Base-by-base conservation (phyloP, 2,329 filamentous ascomycete genomes). In the Capronia coronata region DNA sequence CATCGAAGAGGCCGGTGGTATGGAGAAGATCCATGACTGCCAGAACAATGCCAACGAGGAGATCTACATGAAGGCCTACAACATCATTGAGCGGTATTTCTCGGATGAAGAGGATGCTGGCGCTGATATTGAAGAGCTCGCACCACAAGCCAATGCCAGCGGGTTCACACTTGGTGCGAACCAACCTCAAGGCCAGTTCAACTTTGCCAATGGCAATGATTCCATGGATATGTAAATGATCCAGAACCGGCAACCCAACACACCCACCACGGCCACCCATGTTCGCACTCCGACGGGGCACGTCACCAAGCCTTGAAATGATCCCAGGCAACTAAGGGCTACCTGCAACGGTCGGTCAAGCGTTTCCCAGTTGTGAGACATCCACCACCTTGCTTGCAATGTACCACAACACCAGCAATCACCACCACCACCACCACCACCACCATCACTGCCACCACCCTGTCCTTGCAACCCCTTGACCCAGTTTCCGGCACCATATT, bases 41-140 rank as follows among this genome's bases (percentile, higher is more conserved):
- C 93, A 98, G 77, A 96, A 94, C 76, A 98, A 98, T 65, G 91
- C 91, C 75, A 98, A 98, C 73, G 93, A 98, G 74, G 93, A 98
- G 74, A 98, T 98, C 63, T 98, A 98, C 79, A 97, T 98, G 91
- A 98, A 98, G 82, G 93, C 93, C 0, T 98, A 97, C 79, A 97
- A 94, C 79, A 98, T 98, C 72, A 98, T 98, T 61, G 93, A 98
- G 79, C 96, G 96, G 77, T 98, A 98, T 80, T 98, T 98, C 76
- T 96, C 90, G 0, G 93, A 98, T 64, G 93, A 98, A 61, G 93
- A 97, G 48, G 93, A 94, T 66, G 79, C 78, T 56, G 80, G 72
- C 40, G 76, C 70, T 56, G 89, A 90, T 63, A 89, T 89, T 61
- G 87, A 89, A 55, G 87, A 94, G 63, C 79, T 88, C 69, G 84